phyloP scores from a whole-genome alignment of 345 rosid genomes.

The Aethionema arabicum region DNA sequence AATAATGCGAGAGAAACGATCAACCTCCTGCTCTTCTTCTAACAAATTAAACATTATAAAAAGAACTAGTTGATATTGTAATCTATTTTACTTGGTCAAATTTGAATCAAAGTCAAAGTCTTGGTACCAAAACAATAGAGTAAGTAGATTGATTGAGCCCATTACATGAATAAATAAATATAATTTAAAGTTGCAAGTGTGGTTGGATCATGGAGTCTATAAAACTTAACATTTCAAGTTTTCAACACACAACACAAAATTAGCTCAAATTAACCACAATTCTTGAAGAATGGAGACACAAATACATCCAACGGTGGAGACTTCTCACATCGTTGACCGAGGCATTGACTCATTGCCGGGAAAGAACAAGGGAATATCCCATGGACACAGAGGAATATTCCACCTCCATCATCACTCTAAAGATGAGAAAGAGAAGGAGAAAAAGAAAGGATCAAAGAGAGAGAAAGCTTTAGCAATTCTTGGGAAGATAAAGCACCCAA shows the following conservation, averaged over 20 bases:
- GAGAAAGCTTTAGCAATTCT: constrained; percentile 36
- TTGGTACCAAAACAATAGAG: constrained; percentile 11
- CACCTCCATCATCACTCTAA: constrained; percentile 35
- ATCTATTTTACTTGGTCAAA: constrained; percentile 20
- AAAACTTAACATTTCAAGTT: constrained; percentile 10
- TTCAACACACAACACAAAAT: too few relatives aligned
- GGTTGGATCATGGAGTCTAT: constrained; percentile 14
- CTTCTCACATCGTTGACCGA: constrained; percentile 13
- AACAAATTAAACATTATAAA: background rate
- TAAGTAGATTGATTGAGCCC: constrained; percentile 15
- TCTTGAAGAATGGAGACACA: constrained; percentile 22
- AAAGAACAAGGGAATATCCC: constrained; percentile 21
- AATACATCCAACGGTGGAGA: constrained; percentile 20
- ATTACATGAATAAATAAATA: background rate
- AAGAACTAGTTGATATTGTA: background rate
- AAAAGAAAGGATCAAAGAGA: constrained; percentile 38
- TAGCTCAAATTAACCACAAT: constrained; percentile 9
- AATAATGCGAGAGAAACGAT: too few relatives aligned
- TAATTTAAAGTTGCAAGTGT: constrained; percentile 7
- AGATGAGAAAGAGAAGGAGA: constrained; percentile 33
- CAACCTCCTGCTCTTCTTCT: too few relatives aligned
- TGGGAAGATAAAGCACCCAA: constrained; percentile 32
- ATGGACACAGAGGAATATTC: constrained; percentile 33
- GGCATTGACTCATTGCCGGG: constrained; percentile 18
- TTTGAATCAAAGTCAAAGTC: constrained; percentile 19